Evolutionary conservation across 73 alveolate species (phyloP).

Genomic region (Stentor roeselii): DNA sequence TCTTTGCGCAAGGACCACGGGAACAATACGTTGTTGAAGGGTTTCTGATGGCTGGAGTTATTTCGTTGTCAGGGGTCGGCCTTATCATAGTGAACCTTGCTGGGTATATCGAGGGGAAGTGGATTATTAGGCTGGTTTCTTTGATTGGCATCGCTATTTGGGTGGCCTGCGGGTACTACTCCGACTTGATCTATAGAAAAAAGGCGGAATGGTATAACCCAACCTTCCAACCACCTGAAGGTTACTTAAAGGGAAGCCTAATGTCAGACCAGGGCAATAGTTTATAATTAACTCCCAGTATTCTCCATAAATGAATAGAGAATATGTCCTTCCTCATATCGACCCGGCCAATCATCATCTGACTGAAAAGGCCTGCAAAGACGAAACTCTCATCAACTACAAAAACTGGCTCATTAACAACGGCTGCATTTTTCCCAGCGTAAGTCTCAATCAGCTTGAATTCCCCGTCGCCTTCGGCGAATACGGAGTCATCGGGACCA

Average conservation of each 20-base stretch:
- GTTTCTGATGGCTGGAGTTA: slow-evolving; percentile 49
- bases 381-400: slow-evolving; percentile 18
- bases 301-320: background rate
- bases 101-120: slow-evolving; percentile 23
- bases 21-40: slow-evolving; percentile 83
- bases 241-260: slow-evolving; percentile 60
- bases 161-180: slow-evolving; percentile 31
- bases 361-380: background rate
- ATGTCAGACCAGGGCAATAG: slow-evolving; percentile 62
- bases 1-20: slow-evolving; percentile 68
- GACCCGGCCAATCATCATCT: background rate
- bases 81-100: background rate
- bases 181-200: slow-evolving; percentile 44
- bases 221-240: slow-evolving; percentile 67
- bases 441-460: background rate
- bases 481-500: background rate
- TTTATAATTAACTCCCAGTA: background rate
- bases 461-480: slow-evolving; percentile 18
- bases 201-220: slow-evolving; percentile 81
- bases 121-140: slow-evolving; percentile 19
- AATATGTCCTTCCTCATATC: background rate
- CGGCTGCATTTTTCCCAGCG: slow-evolving; percentile 31
- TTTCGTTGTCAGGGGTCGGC: slow-evolving; percentile 15
- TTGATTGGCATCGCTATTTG: slow-evolving; percentile 38
- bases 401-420: slow-evolving; percentile 35